Evolutionary conservation across 2,329 filamentous ascomycete genomes (phyloP).

Genomic region (Hortaea sp.): DNA sequence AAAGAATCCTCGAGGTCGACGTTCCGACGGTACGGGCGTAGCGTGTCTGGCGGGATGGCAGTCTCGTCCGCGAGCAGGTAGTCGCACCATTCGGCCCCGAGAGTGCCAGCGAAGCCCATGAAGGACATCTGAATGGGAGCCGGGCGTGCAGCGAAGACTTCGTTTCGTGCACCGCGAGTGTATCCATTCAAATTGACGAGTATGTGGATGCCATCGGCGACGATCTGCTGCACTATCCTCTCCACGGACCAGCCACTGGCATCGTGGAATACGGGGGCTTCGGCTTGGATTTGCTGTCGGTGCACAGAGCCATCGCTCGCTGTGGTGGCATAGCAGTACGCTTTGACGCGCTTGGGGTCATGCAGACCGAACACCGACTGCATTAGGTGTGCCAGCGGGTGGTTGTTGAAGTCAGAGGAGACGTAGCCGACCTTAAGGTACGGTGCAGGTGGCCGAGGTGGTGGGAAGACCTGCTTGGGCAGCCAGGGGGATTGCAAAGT

Average conservation of each 20-base stretch:
- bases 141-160: conserved; percentile 89
- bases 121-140: conserved; percentile 99
- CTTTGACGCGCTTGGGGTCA: conserved; percentile 60
- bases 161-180: conserved; percentile 90
- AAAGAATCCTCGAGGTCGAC: conserved; percentile 59
- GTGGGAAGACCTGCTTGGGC: conserved; percentile 67
- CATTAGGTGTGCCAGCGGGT: conserved; percentile 93
- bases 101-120: conserved; percentile 94
- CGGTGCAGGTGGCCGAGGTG: conserved; percentile 70
- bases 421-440: conserved; percentile 90
- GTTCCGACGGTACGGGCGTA: conserved; percentile 71
- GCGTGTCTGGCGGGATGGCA: conserved; percentile 70
- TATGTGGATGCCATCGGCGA: conserved; percentile 82
- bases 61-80: conserved; percentile 87
- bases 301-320: conserved; percentile 81
- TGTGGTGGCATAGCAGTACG: conserved; percentile 93
- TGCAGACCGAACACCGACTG: conserved; percentile 97
- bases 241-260: conserved; percentile 81
- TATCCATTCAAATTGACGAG: conserved; percentile 97
- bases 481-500: conserved; percentile 84
- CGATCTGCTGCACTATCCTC: conserved; percentile 73
- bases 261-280: conserved; percentile 85
- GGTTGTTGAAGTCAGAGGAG: conserved; percentile 98
- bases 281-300: conserved; percentile 82
- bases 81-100: conserved; percentile 97